These are phyloP conservation scores for Fusarium penzigii DNA, from an alignment of 2,329 filamentous ascomycete genomes.

Conservation along the genomic window DNA sequence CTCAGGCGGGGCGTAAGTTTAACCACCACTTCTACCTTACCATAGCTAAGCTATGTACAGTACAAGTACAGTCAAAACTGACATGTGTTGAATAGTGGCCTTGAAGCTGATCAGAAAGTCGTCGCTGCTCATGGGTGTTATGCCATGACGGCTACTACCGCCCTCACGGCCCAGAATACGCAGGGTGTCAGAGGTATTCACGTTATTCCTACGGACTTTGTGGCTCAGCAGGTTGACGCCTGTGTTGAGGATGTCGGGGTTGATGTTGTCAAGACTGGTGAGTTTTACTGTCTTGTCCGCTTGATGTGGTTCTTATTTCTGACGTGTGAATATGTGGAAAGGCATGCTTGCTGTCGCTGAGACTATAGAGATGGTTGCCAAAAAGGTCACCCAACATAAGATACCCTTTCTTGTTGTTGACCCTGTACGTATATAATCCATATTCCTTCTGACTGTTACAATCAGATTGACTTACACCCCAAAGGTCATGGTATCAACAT, in stretches of 20 bases:
- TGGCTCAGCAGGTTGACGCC: conserved; percentile 82
- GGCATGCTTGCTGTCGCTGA: conserved; percentile 42
- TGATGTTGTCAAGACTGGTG: conserved; percentile 91
- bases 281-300: no score
- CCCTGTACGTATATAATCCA: conserved; percentile 31
- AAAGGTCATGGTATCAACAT: conserved; percentile 90
- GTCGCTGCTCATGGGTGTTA: conserved; percentile 91
- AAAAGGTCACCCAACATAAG: conserved; percentile 32
- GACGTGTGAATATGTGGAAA: conserved; percentile 14
- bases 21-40: not conserved
- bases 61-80: no score
- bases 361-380: conserved; percentile 39
- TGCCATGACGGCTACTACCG: conserved; percentile 93
- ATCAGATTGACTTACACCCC: conserved; percentile 4
- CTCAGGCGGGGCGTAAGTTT: conserved; percentile 78
- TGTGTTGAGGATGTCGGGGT: conserved; percentile 81
- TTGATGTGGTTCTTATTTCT: not conserved
- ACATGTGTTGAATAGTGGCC: conserved; percentile 58
- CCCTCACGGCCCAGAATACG: conserved; percentile 95
- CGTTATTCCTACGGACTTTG: conserved; percentile 73
- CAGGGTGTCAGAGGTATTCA: conserved; percentile 81
- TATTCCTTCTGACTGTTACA: not conserved
- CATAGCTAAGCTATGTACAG: not conserved
- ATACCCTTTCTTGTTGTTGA: conserved; percentile 39
- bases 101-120: conserved; percentile 95